phyloP scores from a whole-genome alignment of 2,329 filamentous ascomycete species.

The Neurospora sp. region DNA sequence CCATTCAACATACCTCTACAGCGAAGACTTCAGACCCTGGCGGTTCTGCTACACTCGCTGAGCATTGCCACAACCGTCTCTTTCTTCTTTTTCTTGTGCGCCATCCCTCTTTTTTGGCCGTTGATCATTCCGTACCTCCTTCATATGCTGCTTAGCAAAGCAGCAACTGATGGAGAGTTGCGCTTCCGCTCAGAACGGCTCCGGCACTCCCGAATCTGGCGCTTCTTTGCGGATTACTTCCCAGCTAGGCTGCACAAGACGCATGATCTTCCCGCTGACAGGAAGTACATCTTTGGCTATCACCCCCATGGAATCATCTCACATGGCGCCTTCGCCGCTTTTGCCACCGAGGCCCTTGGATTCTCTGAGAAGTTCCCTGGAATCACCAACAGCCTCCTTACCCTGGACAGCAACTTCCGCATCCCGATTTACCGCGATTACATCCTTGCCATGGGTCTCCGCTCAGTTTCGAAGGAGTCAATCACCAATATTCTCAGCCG shows the following conservation, averaged over 20 bases:
- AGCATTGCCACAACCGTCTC: conserved; percentile 62
- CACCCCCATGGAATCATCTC: conserved; percentile 97
- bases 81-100: conserved; percentile 81
- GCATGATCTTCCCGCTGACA: conserved; percentile 62
- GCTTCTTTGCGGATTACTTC: conserved; percentile 84
- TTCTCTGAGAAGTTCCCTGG: conserved; percentile 84
- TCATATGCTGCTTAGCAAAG: conserved; percentile 71
- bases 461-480: conserved; percentile 81
- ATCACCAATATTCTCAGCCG: conserved; percentile 80
- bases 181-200: conserved; percentile 65
- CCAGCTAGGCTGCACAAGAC: conserved; percentile 83
- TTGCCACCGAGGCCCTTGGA: conserved; percentile 80
- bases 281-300: conserved; percentile 95
- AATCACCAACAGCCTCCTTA: conserved; percentile 87
- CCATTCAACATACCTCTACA: conserved; percentile 64
- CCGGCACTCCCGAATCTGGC: conserved; percentile 69
- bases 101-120: conserved; percentile 88
- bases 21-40: conserved; percentile 65
- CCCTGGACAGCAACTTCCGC: conserved; percentile 91
- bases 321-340: conserved; percentile 88
- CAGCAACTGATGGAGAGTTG: conserved; percentile 65
- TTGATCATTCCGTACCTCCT: conserved; percentile 66
- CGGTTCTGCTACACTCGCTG: conserved; percentile 65
- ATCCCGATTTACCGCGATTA: conserved; percentile 93
- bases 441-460: conserved; percentile 76